These are phyloP conservation scores for Carex littledalei DNA, from an alignment of 176 grass and related monocot species.

Conservation along the genomic window DNA sequence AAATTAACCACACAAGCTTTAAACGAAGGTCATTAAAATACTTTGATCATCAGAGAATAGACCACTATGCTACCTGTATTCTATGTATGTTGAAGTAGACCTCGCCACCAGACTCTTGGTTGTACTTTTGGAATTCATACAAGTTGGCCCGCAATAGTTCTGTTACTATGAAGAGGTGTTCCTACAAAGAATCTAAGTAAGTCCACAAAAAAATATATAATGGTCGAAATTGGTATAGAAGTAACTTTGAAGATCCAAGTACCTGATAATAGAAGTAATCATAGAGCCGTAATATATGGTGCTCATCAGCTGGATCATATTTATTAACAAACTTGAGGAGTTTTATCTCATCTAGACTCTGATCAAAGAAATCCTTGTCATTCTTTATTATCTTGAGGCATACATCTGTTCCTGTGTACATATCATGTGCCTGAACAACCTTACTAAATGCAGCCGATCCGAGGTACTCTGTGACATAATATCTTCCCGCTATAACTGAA, in stretches of 20 bases:
- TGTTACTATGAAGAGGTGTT: conserved; percentile 98
- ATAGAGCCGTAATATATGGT: conserved; percentile 84
- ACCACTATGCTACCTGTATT: conserved; percentile 60
- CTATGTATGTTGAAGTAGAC: conserved; percentile 82
- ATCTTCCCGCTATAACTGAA: conserved; percentile 86
- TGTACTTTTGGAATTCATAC: conserved; percentile 98
- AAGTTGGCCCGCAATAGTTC: conserved; percentile 87
- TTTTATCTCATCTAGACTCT: conserved; percentile 97
- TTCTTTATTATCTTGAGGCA: conserved; percentile 99
- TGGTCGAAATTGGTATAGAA: conserved; percentile 12
- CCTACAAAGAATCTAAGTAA: conserved; percentile 39
- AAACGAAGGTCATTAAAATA: neutral
- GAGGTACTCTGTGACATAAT: conserved; percentile 87
- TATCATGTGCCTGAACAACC: conserved; percentile 93
- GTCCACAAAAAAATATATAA: conserved; percentile 21
- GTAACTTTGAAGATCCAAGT: conserved; percentile 19
- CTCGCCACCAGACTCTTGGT: conserved; percentile 63
- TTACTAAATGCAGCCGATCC: conserved; percentile 96
- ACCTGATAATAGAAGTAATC: conserved; percentile 99
- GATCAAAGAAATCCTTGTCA: conserved; percentile 97
- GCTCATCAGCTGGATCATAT: conserved; percentile 74
- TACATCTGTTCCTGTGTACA: conserved; percentile 65
- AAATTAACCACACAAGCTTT: neutral
- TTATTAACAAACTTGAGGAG: conserved; percentile 93
- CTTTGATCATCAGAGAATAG: neutral